Base-by-base conservation (phyloP, 2,329 filamentous ascomycete species). In the Trichoderma sp. region DNA sequence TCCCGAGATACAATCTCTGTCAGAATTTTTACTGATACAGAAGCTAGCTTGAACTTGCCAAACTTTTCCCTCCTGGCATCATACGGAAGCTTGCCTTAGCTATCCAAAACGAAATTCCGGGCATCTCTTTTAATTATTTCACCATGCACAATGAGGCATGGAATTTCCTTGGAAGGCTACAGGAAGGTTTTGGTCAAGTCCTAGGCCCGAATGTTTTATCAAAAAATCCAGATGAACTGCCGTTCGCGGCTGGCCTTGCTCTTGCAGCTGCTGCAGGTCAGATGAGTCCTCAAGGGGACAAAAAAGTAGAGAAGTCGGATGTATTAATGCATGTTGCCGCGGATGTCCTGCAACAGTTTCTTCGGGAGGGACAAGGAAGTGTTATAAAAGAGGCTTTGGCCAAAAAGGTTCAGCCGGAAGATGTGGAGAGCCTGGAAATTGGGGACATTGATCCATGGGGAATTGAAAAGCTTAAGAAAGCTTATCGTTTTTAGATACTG, bases 251-350 rank as follows among this genome's bases (percentile, higher is more conserved):
- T 15, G 62, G 62, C 26, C 47, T 66, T 55, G 8, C 23, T 8
- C 30, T 66, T 39, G 43, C 43, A 39, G 12, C 50, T 12, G 63
- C 63, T 55, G 43, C 63, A 12, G 63, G 63, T 32, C 32, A 66
- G n/a, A 66, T 66, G 62, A 65, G 62, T 43, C 26, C 43, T 12
- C 26, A 65, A 23, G 62, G 62, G 11, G 39, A 53, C 12, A 50
- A 50, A 39, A 53, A 12, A 5, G 20, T 32, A 15, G 62, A 65
- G 28, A 26, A 20, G 28, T 65, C 63, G 12, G 63, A 53, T 65
- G 28, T 23, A 15, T 65, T 55, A 11, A 20, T 65, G 43, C 43
- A 34, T 55, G 8, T 23, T 12, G 63, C 63, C 7, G 63, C 43
- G 8, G 43, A 3, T 23, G 4, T 15, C 13, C 3, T 53, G 7